Percentiles rank a stretch among this genome's conserved stretches.
Conservation (phyloP, 2,329 filamentous ascomycete genomes). For the Alternaria triticimaculans region DNA sequence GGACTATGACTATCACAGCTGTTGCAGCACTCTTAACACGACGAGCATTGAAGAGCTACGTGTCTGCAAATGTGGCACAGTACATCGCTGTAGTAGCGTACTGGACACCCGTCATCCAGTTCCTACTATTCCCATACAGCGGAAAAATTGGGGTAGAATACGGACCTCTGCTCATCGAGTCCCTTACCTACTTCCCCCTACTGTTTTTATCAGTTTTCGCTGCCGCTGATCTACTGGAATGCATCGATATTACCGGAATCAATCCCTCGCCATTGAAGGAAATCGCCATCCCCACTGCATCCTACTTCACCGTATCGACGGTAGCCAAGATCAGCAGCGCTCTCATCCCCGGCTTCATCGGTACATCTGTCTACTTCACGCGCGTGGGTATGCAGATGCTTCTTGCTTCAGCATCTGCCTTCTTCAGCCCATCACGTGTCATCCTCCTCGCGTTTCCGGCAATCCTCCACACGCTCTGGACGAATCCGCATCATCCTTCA, state of each 20-base stretch:
- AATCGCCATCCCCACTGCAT: slow-evolving; percentile 68
- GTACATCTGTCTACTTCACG: slow-evolving; percentile 69
- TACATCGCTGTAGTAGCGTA: slow-evolving; percentile 76
- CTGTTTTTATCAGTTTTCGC: slow-evolving; percentile 50
- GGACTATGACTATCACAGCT: slow-evolving; percentile 68
- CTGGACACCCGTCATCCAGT: slow-evolving; percentile 77
- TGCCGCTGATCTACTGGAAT: slow-evolving; percentile 64
- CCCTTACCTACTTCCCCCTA: slow-evolving; percentile 68
- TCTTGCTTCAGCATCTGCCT: slow-evolving; percentile 68
- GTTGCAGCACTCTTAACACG: slow-evolving; percentile 77
- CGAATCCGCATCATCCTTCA: slow-evolving; percentile 76
- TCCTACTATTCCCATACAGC: slow-evolving; percentile 72
- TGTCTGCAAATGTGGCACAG: slow-evolving; percentile 54
- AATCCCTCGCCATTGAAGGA: slow-evolving; percentile 66
- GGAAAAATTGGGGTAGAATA: slow-evolving; percentile 68
- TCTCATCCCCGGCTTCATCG: slow-evolving; percentile 61
- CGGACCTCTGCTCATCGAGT: slow-evolving; percentile 79
- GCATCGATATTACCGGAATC: slow-evolving; percentile 62
- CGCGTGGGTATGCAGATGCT: slow-evolving; percentile 75
- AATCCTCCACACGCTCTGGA: slow-evolving; percentile 71
- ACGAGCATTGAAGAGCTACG: slow-evolving; percentile 60
- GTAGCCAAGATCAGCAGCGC: slow-evolving; percentile 51
- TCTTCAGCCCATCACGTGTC: slow-evolving; percentile 72
- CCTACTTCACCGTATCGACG: slow-evolving; percentile 68
- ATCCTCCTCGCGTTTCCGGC: slow-evolving; percentile 74